phyloP scores from a whole-genome alignment of 2,329 filamentous ascomycete species.

The Dryadomyces quercus-mongolicae region DNA sequence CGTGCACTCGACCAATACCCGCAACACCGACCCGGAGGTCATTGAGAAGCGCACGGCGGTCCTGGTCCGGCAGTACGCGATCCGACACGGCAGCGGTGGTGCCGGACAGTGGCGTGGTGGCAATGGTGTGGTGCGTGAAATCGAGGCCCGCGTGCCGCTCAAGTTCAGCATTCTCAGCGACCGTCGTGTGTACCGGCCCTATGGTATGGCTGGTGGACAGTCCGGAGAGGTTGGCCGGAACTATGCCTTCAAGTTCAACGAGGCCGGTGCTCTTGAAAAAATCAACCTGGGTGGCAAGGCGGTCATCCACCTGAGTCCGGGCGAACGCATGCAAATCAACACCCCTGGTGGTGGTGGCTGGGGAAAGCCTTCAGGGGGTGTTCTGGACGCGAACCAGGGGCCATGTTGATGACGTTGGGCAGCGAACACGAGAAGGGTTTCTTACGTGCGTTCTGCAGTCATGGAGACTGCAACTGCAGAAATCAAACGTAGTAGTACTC shows the following conservation, averaged over 20 bases:
- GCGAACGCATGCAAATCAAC: neutral
- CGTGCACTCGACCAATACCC: conserved; percentile 19
- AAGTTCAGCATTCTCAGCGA: conserved; percentile 23
- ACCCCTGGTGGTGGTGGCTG: neutral
- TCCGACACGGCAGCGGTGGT: conserved; percentile 18
- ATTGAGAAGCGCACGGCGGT: conserved; percentile 22
- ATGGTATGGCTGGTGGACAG: conserved; percentile 21
- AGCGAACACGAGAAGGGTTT: no score
- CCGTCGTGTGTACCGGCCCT: conserved; percentile 19
- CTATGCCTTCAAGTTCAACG: neutral
- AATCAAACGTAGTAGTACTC: no score
- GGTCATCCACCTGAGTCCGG: no score
- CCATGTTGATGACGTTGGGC: no score
- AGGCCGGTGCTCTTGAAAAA: neutral
- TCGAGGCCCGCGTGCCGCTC: conserved; percentile 20
- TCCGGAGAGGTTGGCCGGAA: conserved; percentile 8
- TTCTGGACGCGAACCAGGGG: no score
- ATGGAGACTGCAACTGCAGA: no score
- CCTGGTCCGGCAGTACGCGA: conserved; percentile 17
- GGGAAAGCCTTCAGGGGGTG: no score
- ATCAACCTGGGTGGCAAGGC: neutral
- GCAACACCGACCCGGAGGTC: conserved; percentile 18
- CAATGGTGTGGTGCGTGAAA: conserved; percentile 19
- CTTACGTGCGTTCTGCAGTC: no score
- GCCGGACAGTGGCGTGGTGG: conserved; percentile 18